Conservation (phyloP, 202 grass and related monocot genomes). For the Panicum virgatum region DNA sequence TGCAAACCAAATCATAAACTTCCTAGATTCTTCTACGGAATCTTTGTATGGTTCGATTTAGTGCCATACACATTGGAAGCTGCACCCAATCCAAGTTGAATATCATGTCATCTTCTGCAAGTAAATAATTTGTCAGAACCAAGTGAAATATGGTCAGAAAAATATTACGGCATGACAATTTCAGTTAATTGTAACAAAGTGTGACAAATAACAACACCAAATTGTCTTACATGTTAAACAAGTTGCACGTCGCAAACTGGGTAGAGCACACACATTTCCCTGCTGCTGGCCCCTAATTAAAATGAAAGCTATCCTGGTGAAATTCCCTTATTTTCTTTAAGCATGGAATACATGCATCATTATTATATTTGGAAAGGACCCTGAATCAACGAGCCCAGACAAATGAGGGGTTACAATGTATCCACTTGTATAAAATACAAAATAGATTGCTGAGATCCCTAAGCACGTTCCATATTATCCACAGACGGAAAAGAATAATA, state of each 20-base stretch:
- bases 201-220: constrained; percentile 20
- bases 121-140: constrained; percentile 26
- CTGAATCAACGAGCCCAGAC: constrained; percentile 39
- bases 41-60: neutral
- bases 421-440: constrained; percentile 24
- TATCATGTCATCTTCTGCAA: constrained; percentile 17
- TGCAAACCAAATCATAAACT: constrained; percentile 17
- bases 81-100: constrained; percentile 27
- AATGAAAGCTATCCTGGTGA: constrained; percentile 31
- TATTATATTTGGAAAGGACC: constrained; percentile 37
- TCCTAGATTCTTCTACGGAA: constrained; percentile 9
- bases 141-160: constrained; percentile 30
- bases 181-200: neutral
- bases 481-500: constrained; percentile 19
- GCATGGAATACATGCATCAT: constrained; percentile 22
- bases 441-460: constrained; percentile 20
- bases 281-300: constrained; percentile 23
- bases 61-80: neutral
- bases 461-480: constrained; percentile 32
- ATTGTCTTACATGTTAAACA: constrained; percentile 38
- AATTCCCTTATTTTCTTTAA: constrained; percentile 36
- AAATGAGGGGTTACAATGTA: constrained; percentile 29
- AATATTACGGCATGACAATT: constrained; percentile 11
- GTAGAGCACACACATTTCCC: neutral
- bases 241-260: neutral